phyloP scores from a whole-genome alignment of 2,329 filamentous ascomycete species.

The Elsinoe fawcettii region DNA sequence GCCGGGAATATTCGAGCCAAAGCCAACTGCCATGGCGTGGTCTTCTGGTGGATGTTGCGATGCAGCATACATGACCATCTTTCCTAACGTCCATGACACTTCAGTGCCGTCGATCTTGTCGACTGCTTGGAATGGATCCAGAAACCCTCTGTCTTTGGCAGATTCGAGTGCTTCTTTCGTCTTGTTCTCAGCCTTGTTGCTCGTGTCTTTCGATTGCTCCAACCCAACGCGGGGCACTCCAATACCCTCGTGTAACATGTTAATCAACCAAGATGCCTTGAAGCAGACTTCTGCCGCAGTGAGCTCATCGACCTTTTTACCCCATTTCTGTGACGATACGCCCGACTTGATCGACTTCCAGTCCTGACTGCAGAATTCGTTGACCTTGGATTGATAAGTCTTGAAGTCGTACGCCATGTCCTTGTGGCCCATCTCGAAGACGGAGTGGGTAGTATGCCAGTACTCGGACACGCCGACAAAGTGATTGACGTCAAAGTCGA shows the following conservation, averaged over 20 bases:
- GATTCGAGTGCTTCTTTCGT: constrained; percentile 63
- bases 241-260: constrained; percentile 90
- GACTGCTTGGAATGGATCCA: constrained; percentile 84
- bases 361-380: constrained; percentile 73
- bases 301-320: constrained; percentile 63
- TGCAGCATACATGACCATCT: constrained; percentile 90
- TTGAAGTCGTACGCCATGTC: constrained; percentile 79
- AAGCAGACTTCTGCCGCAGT: constrained; percentile 87
- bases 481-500: constrained; percentile 95
- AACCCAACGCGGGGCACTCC: constrained; percentile 80
- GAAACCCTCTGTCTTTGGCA: constrained; percentile 64
- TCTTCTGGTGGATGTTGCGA: constrained; percentile 67
- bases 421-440: constrained; percentile 72
- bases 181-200: constrained; percentile 53
- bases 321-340: constrained; percentile 59
- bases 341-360: constrained; percentile 70
- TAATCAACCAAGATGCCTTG: constrained; percentile 97
- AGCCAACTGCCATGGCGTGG: constrained; percentile 70
- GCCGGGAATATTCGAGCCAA: constrained; percentile 73
- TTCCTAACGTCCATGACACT: constrained; percentile 94
- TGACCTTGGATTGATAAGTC: constrained; percentile 78
- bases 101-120: constrained; percentile 87
- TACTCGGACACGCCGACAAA: constrained; percentile 97
- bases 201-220: constrained; percentile 47
- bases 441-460: constrained; percentile 95